These are phyloP conservation scores for Ajuga reptans DNA, from an alignment of 305 asterid genomes.

Conservation along the genomic window DNA sequence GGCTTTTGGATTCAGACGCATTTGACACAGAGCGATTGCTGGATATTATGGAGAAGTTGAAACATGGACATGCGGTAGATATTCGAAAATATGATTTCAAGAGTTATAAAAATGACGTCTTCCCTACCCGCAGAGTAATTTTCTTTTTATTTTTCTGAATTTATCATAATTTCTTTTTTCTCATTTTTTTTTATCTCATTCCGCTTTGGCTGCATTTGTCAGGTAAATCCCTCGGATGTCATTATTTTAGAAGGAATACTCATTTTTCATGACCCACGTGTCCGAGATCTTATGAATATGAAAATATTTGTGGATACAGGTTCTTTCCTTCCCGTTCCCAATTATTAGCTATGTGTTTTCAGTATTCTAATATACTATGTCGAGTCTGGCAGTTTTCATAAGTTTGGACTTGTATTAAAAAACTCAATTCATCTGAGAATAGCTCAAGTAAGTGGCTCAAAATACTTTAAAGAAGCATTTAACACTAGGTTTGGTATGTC, in stretches of 20 bases:
- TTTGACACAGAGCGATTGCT: constrained; percentile 71
- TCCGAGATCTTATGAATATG: constrained; percentile 84
- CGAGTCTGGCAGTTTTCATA: not conserved
- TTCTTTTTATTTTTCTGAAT: not conserved
- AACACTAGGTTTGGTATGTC: not conserved
- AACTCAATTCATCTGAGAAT: not conserved
- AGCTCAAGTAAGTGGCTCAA: constrained; percentile 17
- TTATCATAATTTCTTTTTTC: not conserved
- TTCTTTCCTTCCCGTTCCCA: constrained; percentile 31
- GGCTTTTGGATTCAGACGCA: constrained; percentile 53
- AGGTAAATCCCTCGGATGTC: constrained; percentile 98
- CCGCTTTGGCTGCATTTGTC: constrained; percentile 23
- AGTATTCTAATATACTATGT: not conserved
- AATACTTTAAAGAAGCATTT: not conserved
- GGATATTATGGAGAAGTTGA: constrained; percentile 64
- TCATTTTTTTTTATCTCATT: constrained; percentile 4
- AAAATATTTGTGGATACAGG: constrained; percentile 99
- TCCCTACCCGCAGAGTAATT: constrained; percentile 79
- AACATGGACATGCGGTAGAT: constrained; percentile 76
- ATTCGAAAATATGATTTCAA: constrained; percentile 89
- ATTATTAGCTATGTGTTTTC: not conserved
- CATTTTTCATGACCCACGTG: constrained; percentile 84
- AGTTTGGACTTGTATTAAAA: not conserved
- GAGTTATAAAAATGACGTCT: constrained; percentile 64
- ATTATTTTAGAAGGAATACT: constrained; percentile 95